These are phyloP conservation scores for Suhomyces faveliae DNA, from an alignment of 805 yeast genomes.

Conservation along the genomic window DNA sequence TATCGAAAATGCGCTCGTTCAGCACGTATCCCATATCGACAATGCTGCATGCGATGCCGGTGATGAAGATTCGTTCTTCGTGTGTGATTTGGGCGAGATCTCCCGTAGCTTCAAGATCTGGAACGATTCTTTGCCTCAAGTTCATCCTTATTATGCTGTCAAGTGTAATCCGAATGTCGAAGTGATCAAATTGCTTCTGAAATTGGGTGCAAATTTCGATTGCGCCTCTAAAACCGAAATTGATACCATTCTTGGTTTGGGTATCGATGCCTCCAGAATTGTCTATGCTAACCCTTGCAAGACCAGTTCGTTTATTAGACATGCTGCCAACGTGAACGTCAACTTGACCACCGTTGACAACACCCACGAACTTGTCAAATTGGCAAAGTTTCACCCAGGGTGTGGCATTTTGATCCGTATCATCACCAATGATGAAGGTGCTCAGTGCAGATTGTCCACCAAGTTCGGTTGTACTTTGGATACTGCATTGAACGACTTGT, in stretches of 20 bases:
- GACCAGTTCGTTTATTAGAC: constrained; percentile 75
- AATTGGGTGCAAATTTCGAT: constrained; percentile 76
- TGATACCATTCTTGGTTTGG: constrained; percentile 57
- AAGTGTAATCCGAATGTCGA: constrained; percentile 80
- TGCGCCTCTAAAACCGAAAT: constrained; percentile 92
- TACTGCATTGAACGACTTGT: constrained; percentile 50
- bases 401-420: constrained; percentile 76
- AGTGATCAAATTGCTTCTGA: constrained; percentile 56
- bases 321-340: constrained; percentile 57
- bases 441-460: constrained; percentile 81
- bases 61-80: constrained; percentile 83
- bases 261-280: constrained; percentile 64
- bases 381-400: constrained; percentile 63
- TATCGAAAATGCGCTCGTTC: constrained; percentile 29
- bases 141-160: constrained; percentile 90
- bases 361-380: constrained; percentile 75
- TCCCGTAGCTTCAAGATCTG: constrained; percentile 62
- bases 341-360: constrained; percentile 87
- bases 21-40: constrained; percentile 46
- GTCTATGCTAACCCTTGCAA: constrained; percentile 95
- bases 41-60: constrained; percentile 64
- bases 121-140: constrained; percentile 63
- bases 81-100: constrained; percentile 79
- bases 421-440: constrained; percentile 83
- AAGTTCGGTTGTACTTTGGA: constrained; percentile 81